phyloP scores from a whole-genome alignment of 2,329 filamentous ascomycete genomes.

The Pseudogymnoascus sp. region DNA sequence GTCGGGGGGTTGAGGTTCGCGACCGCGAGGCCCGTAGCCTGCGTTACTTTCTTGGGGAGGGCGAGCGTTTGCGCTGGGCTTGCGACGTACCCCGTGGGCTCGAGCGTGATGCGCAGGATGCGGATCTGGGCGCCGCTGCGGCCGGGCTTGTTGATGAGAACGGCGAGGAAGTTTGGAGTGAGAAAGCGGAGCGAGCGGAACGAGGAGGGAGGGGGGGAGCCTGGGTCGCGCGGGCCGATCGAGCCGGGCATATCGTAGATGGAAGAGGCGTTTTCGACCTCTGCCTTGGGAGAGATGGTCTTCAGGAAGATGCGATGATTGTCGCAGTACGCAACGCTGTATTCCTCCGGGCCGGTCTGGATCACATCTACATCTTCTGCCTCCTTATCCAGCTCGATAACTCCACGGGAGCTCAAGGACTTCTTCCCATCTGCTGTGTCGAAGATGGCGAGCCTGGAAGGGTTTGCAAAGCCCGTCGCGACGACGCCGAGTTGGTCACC shows the following conservation, averaged over 20 bases:
- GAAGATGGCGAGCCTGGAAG: constrained; percentile 75
- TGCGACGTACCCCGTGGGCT: constrained; percentile 31
- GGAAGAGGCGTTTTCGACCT: constrained; percentile 40
- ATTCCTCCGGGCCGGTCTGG: constrained; percentile 54
- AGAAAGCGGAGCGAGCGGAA: constrained; percentile 56
- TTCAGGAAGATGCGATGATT: constrained; percentile 63
- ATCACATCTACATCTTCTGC: constrained; percentile 65
- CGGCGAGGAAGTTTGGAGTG: constrained; percentile 49
- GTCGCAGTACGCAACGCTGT: constrained; percentile 71
- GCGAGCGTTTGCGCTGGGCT: constrained; percentile 45
- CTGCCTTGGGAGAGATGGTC: constrained; percentile 29
- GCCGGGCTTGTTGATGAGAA: constrained; percentile 52
- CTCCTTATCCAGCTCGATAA: constrained; percentile 46
- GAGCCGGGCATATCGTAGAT: constrained; percentile 51
- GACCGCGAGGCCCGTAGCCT: constrained; percentile 72
- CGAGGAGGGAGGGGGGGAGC: constrained; percentile 37
- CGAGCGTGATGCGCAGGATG: constrained; percentile 42
- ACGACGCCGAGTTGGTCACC: constrained; percentile 65
- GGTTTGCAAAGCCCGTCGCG: constrained; percentile 68
- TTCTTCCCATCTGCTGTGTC: constrained; percentile 52
- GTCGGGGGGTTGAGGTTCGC: constrained; percentile 56
- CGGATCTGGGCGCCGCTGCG: constrained; percentile 51
- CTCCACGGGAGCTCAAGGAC: constrained; percentile 41
- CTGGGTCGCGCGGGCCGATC: constrained; percentile 29
- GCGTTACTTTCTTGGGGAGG: constrained; percentile 56